phyloP scores from a whole-genome alignment of 2,329 filamentous ascomycete species.

The Fusarium bulbicola region DNA sequence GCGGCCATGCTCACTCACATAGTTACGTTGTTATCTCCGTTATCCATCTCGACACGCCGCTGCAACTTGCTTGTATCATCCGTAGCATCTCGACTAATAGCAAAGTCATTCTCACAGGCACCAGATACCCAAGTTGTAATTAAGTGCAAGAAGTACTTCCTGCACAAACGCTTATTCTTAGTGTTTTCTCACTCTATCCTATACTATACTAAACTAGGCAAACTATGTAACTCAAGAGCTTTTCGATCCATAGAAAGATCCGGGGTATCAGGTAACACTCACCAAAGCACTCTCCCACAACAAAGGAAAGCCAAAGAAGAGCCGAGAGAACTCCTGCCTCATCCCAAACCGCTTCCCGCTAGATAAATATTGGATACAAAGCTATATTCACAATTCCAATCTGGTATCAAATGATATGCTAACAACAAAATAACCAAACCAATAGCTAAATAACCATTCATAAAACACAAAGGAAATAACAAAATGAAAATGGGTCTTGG shows the following conservation, averaged over 20 bases:
- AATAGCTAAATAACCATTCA: not conserved
- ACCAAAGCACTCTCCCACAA: constrained; percentile 4
- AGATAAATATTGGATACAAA: constrained; percentile 12
- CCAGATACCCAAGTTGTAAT: not conserved
- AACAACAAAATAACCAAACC: not conserved
- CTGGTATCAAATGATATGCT: constrained; percentile 29
- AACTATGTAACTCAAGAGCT: constrained; percentile 4
- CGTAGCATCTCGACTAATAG: not conserved
- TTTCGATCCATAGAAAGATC: constrained; percentile 10
- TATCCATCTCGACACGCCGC: not conserved
- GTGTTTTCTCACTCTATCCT: constrained; percentile 13
- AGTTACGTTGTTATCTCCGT: constrained; percentile 8
- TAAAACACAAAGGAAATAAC: not conserved
- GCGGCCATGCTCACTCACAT: not conserved
- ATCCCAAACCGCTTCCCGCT: constrained; percentile 3
- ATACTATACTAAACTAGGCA: not conserved
- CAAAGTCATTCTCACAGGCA: not conserved
- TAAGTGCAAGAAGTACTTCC: not conserved
- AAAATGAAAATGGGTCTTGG: not conserved
- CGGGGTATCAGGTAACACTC: constrained; percentile 31
- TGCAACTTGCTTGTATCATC: not conserved
- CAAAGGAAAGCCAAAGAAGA: constrained; percentile 22
- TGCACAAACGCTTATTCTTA: constrained; percentile 8
- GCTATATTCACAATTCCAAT: constrained; percentile 28
- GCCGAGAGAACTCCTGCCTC: constrained; percentile 21